Evolutionary conservation across 345 rosid genomes (phyloP), one percentile per base, ranked within the genome.

Genomic region (Adansonia digitata): DNA sequence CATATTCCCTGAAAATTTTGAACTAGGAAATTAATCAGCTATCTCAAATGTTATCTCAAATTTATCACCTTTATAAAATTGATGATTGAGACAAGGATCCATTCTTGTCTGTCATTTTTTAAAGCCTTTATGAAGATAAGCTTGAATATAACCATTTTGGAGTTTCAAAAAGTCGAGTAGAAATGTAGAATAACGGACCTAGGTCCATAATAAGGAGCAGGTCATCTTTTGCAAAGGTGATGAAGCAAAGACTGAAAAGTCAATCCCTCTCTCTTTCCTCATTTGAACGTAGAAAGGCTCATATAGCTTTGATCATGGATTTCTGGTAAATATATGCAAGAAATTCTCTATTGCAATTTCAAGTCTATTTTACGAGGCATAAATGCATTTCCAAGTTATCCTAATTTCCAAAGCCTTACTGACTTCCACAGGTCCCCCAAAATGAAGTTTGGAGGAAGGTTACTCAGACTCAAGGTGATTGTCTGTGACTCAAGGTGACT

Each of bases 1-100:
- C 15, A 63, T 69, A 1, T 75, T 43, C 14, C 90, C 87, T 82
- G 80, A 15, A 53, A 53, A 31, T 55, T 22, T 55, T 55, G 60
- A 55, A 55, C 9, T 24, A 24, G 17, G 26, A 1, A 37, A 63
- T 35, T 18, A 64, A 39, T 45, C 34, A 66, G 7, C 8, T 66
- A 22, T 22, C 12, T 39, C 31, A 40, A 11, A 66, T 60, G 11
- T 29, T 42, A 59, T 13, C 64, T 29, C 39, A 29, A 29, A 15
- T 29, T 27, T 27, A 24, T 2, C 60, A 20, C 31, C 31, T 55
- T 55, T 24, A 57, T 26, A 57, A 57, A n/a, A 26, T 15, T 26
- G 15, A 56, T 24, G 34, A 26, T 12, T 35, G 4, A 2, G 4
- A 37, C 27, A 6, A 63, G 3, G 46, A 31, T 62, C 4, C 4